These are phyloP conservation scores for Phaeotremella fagi DNA, from an alignment of 768 basidiomycete species.

Conservation along the genomic window DNA sequence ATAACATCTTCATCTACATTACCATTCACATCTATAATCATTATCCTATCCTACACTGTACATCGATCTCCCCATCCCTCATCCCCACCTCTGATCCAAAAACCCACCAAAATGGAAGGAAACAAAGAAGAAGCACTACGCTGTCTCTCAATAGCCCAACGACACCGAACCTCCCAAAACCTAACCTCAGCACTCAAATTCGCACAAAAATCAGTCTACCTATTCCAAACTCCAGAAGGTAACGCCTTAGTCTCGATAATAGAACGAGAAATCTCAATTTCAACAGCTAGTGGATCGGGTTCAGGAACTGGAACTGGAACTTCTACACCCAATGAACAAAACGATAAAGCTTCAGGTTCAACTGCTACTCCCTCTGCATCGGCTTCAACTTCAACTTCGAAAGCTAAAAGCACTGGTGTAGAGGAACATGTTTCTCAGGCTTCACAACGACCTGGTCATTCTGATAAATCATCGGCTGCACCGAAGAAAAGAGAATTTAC, in stretches of 20 bases:
- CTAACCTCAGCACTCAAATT: slow-evolving; percentile 76
- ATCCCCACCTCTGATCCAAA: not conserved
- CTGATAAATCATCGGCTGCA: not conserved
- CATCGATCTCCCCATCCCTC: too few relatives aligned
- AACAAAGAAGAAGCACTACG: slow-evolving; percentile 87
- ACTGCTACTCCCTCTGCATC: slow-evolving; percentile 53
- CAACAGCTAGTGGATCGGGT: slow-evolving; percentile 6
- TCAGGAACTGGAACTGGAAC: slow-evolving; percentile 19
- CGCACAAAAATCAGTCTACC: slow-evolving; percentile 75
- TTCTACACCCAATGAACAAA: slow-evolving; percentile 49
- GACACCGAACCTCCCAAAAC: slow-evolving; percentile 68
- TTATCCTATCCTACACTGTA: not conserved
- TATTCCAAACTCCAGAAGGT: slow-evolving; percentile 76
- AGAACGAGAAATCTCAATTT: slow-evolving; percentile 54
- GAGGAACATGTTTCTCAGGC: slow-evolving; percentile 49
- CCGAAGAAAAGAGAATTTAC: slow-evolving; percentile 76
- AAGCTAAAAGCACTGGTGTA: slow-evolving; percentile 48
- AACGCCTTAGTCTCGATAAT: slow-evolving; percentile 63
- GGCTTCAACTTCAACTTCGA: slow-evolving; percentile 53
- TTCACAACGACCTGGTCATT: slow-evolving; percentile 54
- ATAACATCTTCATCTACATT: not conserved
- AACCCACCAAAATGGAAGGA: slow-evolving; percentile 37
- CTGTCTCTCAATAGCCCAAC: slow-evolving; percentile 72
- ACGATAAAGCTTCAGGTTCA: slow-evolving; percentile 50
- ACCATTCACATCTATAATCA: not conserved